Conservation (phyloP, 805 yeast genomes). For the Ogataea pignaliae region DNA sequence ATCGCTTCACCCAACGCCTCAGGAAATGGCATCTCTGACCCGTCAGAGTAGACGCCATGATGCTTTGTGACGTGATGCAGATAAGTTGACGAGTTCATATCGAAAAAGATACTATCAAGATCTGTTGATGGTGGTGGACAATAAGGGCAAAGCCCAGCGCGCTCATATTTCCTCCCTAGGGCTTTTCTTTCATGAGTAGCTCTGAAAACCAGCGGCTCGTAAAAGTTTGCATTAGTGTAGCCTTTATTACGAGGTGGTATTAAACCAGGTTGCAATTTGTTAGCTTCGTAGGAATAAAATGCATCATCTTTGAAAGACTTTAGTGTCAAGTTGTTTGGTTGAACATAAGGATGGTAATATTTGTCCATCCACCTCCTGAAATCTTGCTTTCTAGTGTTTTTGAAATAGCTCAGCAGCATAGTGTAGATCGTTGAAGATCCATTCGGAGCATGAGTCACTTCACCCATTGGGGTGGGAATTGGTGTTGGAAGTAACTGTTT, state of each 20-base stretch:
- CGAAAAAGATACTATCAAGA: conserved; percentile 18
- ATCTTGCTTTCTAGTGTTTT: neutral
- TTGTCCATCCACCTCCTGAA: conserved; percentile 9
- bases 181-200: conserved; percentile 4
- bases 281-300: conserved; percentile 10
- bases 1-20: conserved; percentile 15
- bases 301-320: conserved; percentile 12
- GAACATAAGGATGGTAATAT: conserved; percentile 15
- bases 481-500: no score
- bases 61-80: conserved; percentile 30
- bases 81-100: conserved; percentile 23
- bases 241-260: conserved; percentile 12
- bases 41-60: conserved; percentile 31
- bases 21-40: conserved; percentile 27
- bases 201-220: conserved; percentile 23
- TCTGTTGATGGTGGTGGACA: conserved; percentile 14
- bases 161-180: conserved; percentile 12
- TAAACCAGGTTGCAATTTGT: conserved; percentile 12
- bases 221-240: conserved; percentile 15
- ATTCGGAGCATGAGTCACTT: no score
- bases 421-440: no score
- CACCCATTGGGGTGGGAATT: no score
- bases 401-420: no score
- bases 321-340: conserved; percentile 17
- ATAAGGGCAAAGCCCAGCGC: conserved; percentile 30